Evolutionary conservation across 2,329 filamentous ascomycete species (phyloP), one percentile per base, ranked within the genome.

Genomic region (Cyclaneusma minus): DNA sequence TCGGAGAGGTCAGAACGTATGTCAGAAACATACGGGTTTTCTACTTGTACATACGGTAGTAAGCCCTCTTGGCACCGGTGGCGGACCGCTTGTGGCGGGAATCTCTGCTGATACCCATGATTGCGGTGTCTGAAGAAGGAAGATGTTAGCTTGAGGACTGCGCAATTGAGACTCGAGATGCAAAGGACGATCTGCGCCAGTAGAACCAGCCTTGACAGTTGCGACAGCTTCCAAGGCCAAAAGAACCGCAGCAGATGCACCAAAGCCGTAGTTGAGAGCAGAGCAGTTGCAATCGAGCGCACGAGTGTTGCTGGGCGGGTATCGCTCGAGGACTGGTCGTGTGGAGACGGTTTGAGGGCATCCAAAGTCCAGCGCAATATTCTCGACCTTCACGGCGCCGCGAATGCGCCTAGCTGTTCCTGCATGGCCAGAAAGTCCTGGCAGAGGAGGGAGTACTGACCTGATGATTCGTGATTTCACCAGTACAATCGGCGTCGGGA

Each of bases 41-140:
- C 66, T 67, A 64, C 40, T 44, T n/a, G n/a, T n/a, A 77, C 71
- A 66, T 66, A 76, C 81, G 74, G 74, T 87, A 89, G 67, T 76
- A 79, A 65, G 80, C 70, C 60, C 80, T 77, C 80, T 98, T 98
- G 56, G 91, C 89, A 73, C 89, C 91, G 61, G 91, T 81, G 62
- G 87, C 85, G 64, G 84, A 85, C 68, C 89, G 85, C 81, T 98
- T 98, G 78, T 98, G 89, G 70, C 89, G 84, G 62, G 84, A 93
- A 69, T 95, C 87, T 70, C 89, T 82, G 66, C 87, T 94, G 70
- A 98, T 95, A 98, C 89, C 81, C 80, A 87, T 87, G 68, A 76
- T 81, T 79, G 74, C 75, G 64, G 65, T 68, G 66, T 68, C 68
- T 76, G 58, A 42, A 49, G 43, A 30, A 34, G 36, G 31, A 31